Conservation (phyloP, 768 basidiomycete species). For the Crucibulum laeve region DNA sequence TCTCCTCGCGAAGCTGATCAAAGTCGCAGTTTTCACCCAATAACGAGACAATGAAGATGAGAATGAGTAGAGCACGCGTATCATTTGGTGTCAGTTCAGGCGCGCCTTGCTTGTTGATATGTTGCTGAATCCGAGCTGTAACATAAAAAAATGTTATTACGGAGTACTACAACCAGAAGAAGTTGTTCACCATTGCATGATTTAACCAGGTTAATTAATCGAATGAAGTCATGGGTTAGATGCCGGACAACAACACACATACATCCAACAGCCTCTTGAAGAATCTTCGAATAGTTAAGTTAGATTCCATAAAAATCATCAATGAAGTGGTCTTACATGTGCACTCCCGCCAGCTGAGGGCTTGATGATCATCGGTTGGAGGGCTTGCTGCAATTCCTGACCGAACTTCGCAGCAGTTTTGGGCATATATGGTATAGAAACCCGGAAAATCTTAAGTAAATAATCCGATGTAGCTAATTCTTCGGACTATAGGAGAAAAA, state of each 20-base stretch:
- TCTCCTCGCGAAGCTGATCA: slow-evolving; percentile 64
- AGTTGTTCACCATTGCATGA: slow-evolving; percentile 71
- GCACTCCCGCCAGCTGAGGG: slow-evolving; percentile 67
- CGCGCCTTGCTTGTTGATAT: slow-evolving; percentile 37
- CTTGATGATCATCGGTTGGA: slow-evolving; percentile 91
- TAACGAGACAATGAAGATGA: slow-evolving; percentile 81
- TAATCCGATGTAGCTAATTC: slow-evolving; percentile 84
- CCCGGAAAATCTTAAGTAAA: slow-evolving; percentile 83
- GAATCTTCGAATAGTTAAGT: slow-evolving; percentile 39
- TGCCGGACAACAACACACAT: slow-evolving; percentile 82
- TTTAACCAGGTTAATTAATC: slow-evolving; percentile 74
- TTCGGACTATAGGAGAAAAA: slow-evolving; percentile 49
- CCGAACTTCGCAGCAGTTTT: slow-evolving; percentile 88
- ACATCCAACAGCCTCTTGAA: slow-evolving; percentile 92
- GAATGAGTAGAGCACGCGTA: slow-evolving; percentile 52
- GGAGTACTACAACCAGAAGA: not conserved
- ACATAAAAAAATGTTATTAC: slow-evolving; percentile 5
- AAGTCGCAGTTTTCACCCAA: slow-evolving; percentile 90
- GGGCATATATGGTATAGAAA: slow-evolving; percentile 83
- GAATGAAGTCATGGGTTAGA: slow-evolving; percentile 81
- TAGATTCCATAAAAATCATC: not conserved
- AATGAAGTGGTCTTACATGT: slow-evolving; percentile 36
- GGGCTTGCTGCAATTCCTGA: slow-evolving; percentile 70
- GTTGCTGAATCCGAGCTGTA: slow-evolving; percentile 60
- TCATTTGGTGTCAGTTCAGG: slow-evolving; percentile 45